Conservation (phyloP, 225 moss, liverwort and hornwort species). For the Ulota crispa region DNA sequence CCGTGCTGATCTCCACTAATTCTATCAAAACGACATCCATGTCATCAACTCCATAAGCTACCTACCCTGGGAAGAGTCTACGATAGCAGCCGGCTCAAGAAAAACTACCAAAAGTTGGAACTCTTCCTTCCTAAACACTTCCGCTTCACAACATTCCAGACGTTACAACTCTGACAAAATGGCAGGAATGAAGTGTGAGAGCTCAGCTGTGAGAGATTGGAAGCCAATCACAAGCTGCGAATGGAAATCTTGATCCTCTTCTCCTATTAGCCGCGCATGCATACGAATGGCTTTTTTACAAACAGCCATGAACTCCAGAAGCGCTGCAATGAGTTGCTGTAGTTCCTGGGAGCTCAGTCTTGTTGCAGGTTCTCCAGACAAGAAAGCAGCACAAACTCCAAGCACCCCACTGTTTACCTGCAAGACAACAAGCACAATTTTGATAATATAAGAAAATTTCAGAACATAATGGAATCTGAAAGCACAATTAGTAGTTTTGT, state of each 20-base stretch:
- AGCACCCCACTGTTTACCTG: conserved; percentile 99
- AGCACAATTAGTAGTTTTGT: not conserved
- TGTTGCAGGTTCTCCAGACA: conserved; percentile 91
- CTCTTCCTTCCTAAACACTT: not conserved
- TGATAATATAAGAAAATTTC: not conserved
- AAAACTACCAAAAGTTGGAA: conserved; percentile 5
- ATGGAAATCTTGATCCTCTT: conserved; percentile 99
- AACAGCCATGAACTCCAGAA: conserved; percentile 97
- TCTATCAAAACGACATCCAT: not conserved
- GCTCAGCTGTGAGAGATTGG: conserved; percentile 96
- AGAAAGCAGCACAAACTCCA: conserved; percentile 97
- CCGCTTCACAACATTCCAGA: conserved; percentile 1
- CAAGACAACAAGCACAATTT: conserved; percentile 8
- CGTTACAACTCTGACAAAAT: conserved; percentile 91
- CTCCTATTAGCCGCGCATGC: conserved; percentile 91
- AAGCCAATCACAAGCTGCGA: conserved; percentile 99
- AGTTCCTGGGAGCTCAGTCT: conserved; percentile 92
- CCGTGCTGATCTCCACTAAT: conserved; percentile 25
- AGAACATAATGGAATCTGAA: not conserved
- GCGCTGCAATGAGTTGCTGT: conserved; percentile 95
- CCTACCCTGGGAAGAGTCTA: conserved; percentile 22
- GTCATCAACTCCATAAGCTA: conserved; percentile 19
- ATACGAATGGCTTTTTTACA: conserved; percentile 98
- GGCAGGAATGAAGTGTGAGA: conserved; percentile 97
- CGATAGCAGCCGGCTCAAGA: conserved; percentile 24